A percentile compares a stretch with the other conserved stretches of the same genome.
phyloP scores from a whole-genome alignment of 2,329 filamentous ascomycete genomes.

The Clathrospora elynae region DNA sequence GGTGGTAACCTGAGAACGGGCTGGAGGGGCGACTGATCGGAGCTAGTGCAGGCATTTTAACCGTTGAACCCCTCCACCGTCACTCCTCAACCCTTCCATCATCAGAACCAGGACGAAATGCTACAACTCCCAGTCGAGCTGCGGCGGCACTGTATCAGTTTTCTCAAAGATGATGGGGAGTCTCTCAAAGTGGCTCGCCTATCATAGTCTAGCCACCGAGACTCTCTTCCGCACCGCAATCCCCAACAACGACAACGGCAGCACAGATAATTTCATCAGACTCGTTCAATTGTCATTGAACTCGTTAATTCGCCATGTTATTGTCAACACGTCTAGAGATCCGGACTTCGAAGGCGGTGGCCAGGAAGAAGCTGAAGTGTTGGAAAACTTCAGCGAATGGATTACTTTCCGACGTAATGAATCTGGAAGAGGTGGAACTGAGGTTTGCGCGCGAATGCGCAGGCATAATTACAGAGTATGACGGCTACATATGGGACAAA shows the following conservation, averaged over 20 bases:
- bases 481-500: too few relatives aligned
- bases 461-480: too few relatives aligned
- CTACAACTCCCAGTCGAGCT: conserved; percentile 7
- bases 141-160: conserved; percentile 5
- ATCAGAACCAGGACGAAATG: too few relatives aligned
- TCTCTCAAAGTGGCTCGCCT: conserved; percentile 9
- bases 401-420: conserved; percentile 5
- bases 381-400: conserved; percentile 3
- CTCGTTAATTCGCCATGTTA: conserved; percentile 2
- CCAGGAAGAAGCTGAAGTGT: conserved; percentile 1
- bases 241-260: conserved; percentile 7
- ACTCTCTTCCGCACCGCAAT: conserved; percentile 8
- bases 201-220: conserved; percentile 8
- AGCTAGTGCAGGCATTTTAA: too few relatives aligned
- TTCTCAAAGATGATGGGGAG: conserved; percentile 4
- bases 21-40: too few relatives aligned
- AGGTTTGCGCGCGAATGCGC: conserved; percentile 16
- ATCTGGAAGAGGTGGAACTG: conserved; percentile 14
- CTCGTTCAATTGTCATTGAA: conserved; percentile 5
- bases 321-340: conserved; percentile 13
- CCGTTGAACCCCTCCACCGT: too few relatives aligned
- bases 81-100: too few relatives aligned
- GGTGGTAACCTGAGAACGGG: too few relatives aligned
- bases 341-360: background rate
- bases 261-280: conserved; percentile 1